phyloP scores from a whole-genome alignment of 1,284 basidiomycete species.

The Marasmius tenuissimus region DNA sequence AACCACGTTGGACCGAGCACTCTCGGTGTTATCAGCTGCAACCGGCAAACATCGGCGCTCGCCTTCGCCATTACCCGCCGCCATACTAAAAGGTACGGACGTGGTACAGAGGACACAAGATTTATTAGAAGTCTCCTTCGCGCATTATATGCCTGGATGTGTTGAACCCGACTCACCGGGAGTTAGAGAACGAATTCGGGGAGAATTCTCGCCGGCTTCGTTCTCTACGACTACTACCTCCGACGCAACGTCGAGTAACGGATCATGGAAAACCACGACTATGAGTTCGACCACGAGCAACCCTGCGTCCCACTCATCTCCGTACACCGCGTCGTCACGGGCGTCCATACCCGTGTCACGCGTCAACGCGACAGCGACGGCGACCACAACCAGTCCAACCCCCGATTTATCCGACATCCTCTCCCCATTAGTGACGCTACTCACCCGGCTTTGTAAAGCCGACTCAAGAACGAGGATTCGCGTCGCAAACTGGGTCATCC shows the following conservation, averaged over 20 bases:
- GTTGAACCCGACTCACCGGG: constrained; percentile 61
- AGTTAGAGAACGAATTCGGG: constrained; percentile 50
- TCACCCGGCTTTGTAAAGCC: constrained; percentile 66
- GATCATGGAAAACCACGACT: neutral
- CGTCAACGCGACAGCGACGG: neutral
- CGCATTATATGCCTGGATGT: constrained; percentile 64
- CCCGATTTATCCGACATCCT: constrained; percentile 61
- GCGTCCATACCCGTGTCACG: neutral
- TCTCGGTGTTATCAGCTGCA: neutral
- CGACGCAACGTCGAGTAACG: neutral
- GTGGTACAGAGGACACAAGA: constrained; percentile 63
- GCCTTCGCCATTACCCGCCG: constrained; percentile 39
- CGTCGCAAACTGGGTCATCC: constrained; percentile 68
- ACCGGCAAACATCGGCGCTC: constrained; percentile 31
- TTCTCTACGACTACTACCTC: neutral
- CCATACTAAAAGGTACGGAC: constrained; percentile 36
- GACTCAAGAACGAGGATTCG: constrained; percentile 56
- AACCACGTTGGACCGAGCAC: constrained; percentile 35
- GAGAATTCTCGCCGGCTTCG: constrained; percentile 32
- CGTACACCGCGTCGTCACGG: too few species aligned
- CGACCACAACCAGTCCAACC: constrained; percentile 10
- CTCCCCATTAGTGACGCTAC: constrained; percentile 71
- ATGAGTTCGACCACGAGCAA: neutral
- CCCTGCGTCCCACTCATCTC: too few species aligned
- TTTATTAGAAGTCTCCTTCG: constrained; percentile 61